Percentiles rank a stretch among this genome's conserved stretches.
Conservation (phyloP, 495 filamentous ascomycete species). For the Hypoxylon cercidicola region DNA sequence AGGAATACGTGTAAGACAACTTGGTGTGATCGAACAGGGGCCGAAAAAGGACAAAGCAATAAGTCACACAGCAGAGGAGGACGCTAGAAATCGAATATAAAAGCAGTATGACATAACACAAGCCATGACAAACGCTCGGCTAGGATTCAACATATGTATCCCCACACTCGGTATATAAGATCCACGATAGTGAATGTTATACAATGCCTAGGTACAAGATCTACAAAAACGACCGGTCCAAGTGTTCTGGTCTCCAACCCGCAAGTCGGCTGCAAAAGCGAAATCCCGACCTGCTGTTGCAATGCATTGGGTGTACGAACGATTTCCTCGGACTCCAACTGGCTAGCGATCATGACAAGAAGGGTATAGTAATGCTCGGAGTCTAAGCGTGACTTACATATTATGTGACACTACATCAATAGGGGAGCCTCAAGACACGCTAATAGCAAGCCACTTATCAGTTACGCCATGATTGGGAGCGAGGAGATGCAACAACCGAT, state of each 20-base stretch:
- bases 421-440: constrained; percentile 17
- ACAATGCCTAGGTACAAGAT: constrained; percentile 12
- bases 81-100: constrained; percentile 1
- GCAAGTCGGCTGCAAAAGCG: constrained; percentile 19
- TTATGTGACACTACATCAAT: constrained; percentile 15
- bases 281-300: constrained; percentile 27
- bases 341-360: constrained; percentile 31
- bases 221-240: constrained; percentile 11
- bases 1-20: constrained; percentile 25
- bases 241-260: constrained; percentile 20
- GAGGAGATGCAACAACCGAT: constrained; percentile 37
- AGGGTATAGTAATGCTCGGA: constrained; percentile 29
- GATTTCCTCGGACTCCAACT: constrained; percentile 19
- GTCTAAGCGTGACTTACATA: constrained; percentile 18
- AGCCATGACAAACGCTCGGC: background rate
- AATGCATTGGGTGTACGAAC: constrained; percentile 30
- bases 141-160: constrained; percentile 7
- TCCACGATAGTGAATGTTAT: constrained; percentile 9
- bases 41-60: constrained; percentile 6
- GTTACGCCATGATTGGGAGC: constrained; percentile 22
- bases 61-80: background rate
- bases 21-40: background rate
- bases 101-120: background rate
- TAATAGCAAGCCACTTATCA: constrained; percentile 12
- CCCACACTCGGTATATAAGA: constrained; percentile 19